phyloP scores from a whole-genome alignment of 148 eudicot species.

The Persicaria tinctoria region DNA sequence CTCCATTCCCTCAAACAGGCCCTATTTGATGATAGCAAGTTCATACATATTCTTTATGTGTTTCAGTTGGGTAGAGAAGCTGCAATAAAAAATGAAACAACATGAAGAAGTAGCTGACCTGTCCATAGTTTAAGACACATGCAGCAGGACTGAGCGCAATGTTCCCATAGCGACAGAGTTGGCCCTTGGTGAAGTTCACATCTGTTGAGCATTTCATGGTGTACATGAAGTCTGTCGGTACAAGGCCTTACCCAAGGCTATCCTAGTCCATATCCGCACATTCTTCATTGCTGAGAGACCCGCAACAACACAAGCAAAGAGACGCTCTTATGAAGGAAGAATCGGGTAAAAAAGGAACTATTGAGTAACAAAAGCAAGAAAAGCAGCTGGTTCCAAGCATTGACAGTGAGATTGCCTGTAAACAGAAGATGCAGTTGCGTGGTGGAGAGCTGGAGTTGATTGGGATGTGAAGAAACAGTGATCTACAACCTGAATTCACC shows the following conservation, averaged over 20 bases:
- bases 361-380: neutral
- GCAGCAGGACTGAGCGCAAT: slow-evolving; percentile 33
- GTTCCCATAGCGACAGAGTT: slow-evolving; percentile 32
- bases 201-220: slow-evolving; percentile 24
- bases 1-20: slow-evolving; percentile 39
- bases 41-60: neutral
- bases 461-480: no score
- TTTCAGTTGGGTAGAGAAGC: neutral
- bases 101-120: slow-evolving; percentile 19
- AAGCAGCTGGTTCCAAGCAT: neutral
- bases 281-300: slow-evolving; percentile 1
- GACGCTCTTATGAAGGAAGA: neutral
- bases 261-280: slow-evolving; percentile 23
- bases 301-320: slow-evolving; percentile 5
- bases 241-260: slow-evolving; percentile 21
- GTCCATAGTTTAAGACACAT: slow-evolving; percentile 40
- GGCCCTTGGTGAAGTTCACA: slow-evolving; percentile 20
- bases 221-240: slow-evolving; percentile 33
- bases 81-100: neutral
- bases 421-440: neutral
- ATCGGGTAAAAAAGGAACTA: neutral
- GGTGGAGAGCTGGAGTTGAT: slow-evolving; percentile 5
- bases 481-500: no score
- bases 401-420: neutral
- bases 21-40: slow-evolving; percentile 16